Conservation (phyloP, 371 early-diverging fungal genomes). For the Mucor saturninus region DNA sequence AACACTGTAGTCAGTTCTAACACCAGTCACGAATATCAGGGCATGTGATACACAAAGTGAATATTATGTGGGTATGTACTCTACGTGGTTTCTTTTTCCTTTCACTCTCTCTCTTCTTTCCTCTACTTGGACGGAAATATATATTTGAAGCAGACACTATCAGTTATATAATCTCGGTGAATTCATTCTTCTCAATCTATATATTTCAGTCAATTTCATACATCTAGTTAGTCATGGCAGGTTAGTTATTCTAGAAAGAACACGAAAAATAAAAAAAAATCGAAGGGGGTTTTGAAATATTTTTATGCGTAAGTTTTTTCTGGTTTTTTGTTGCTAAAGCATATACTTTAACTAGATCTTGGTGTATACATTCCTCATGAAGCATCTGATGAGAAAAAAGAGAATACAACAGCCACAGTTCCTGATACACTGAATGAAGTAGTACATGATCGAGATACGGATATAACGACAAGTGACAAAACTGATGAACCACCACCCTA, state of each 20-base stretch:
- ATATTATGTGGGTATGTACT: neutral
- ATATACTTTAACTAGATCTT: conserved; percentile 1
- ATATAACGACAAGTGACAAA: neutral
- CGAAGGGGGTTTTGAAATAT: neutral
- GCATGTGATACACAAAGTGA: conserved; percentile 2
- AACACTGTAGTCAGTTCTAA: neutral
- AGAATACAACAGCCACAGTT: neutral
- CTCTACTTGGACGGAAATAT: neutral
- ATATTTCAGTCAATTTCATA: neutral
- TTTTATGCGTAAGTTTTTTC: neutral
- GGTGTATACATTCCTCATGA: neutral
- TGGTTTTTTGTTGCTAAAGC: neutral
- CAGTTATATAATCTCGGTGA: neutral
- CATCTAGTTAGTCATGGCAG: neutral
- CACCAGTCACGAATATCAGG: conserved; percentile 1
- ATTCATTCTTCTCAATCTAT: neutral
- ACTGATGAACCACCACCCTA: conserved; percentile 14
- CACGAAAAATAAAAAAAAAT: neutral
- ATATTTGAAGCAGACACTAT: neutral
- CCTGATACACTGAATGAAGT: neutral
- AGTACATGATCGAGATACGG: conserved; percentile 8
- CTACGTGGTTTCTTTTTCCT: neutral
- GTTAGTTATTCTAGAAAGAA: neutral
- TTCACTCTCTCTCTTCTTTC: neutral
- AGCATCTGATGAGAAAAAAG: neutral